Conservation (phyloP, 2,329 filamentous ascomycete genomes). For the Epichloe brachyelytri region DNA sequence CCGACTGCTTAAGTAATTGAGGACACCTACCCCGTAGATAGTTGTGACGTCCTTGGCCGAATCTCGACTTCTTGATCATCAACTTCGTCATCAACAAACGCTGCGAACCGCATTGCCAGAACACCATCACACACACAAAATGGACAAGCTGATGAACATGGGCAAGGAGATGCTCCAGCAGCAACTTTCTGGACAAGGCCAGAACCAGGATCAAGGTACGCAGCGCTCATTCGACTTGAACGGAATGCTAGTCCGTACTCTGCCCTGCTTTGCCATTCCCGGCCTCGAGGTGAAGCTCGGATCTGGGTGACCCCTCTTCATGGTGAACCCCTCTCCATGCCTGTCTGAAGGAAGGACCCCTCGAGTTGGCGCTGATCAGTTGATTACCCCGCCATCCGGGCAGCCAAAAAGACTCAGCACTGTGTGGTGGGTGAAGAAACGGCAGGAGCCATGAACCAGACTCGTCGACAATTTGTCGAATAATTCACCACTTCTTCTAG, state of each 20-base stretch:
- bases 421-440: neutral
- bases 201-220: neutral
- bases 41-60: too few species aligned
- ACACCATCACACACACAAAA: constrained; percentile 11
- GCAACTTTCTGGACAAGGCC: constrained; percentile 3
- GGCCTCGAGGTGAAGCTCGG: neutral
- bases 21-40: too few species aligned
- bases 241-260: too few species aligned
- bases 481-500: too few species aligned
- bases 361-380: too few species aligned
- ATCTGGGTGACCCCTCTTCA: neutral
- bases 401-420: neutral
- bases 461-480: neutral
- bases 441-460: neutral
- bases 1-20: too few species aligned
- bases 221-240: neutral
- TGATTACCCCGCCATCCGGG: neutral
- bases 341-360: too few species aligned
- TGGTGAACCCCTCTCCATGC: neutral
- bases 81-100: too few species aligned
- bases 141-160: constrained; percentile 26
- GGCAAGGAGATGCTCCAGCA: constrained; percentile 19
- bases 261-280: neutral
- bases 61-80: too few species aligned
- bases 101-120: neutral